Evolutionary conservation across 2,329 filamentous ascomycete genomes (phyloP), one percentile per base, ranked within the genome.

Genomic region (Plectosphaerella sp.): DNA sequence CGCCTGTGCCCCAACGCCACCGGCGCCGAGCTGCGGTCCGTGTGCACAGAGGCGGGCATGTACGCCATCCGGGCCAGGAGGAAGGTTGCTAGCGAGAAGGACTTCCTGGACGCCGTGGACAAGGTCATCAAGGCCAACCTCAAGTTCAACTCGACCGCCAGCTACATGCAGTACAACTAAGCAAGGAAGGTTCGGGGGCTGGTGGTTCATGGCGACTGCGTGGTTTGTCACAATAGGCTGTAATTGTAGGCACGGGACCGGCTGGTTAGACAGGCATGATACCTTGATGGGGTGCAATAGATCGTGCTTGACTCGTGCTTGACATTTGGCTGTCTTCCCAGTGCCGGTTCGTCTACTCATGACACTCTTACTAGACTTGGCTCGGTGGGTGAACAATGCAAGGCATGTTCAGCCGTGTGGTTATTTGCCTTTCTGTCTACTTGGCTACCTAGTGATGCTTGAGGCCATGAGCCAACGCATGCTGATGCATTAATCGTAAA

Each of bases 91-190:
- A 93, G 92, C 1, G 94, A 99, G 80, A 97, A 99, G 82, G 94
- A 99, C 74, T 99, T 99, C 75, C 75, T 99, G 62, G 92, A 90
- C 53, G 93, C 94, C 3, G 94, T 99, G 56, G 94, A 99, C 79
- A 99, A 99, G 84, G 94, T 99, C 58, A 97, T 97, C 78, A 96
- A 97, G 83, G 92, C 89, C 63, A 97, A 97, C 73, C 79, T 96
- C 70, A 99, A 99, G 84, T 99, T 99, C 81, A 97, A 97, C 83
- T 95, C 89, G 53, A 99, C 94, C 54, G 93, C 94, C 48, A 91
- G 89, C 57, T 99, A 99, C 77, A 94, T 94, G 83, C 94, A 97
- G 76, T 99, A 99, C 82, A 99, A 99, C 74, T 97, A 96, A 60
- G 52, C 41, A 47, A 11, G 39, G 33, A 3, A 8, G 22, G 45